A percentile compares a stretch with the other conserved stretches of the same genome.
phyloP scores from a whole-genome alignment of 2,329 filamentous ascomycete genomes.

The Grosmannia huntii region DNA sequence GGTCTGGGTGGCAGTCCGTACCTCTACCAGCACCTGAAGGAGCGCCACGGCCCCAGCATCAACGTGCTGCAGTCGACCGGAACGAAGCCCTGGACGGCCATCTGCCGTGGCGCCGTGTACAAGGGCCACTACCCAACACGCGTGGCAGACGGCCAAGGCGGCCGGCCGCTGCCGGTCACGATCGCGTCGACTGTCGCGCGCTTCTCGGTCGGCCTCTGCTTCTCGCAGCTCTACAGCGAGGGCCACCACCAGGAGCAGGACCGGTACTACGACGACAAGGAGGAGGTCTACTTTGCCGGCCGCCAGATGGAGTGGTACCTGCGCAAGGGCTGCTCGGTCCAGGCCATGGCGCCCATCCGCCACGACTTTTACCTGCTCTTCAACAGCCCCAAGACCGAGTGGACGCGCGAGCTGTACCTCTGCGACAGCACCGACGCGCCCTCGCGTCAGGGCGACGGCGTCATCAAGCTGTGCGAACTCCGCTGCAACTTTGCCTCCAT shows the following conservation, averaged over 20 bases:
- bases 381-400: constrained; percentile 2
- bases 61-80: constrained; percentile 29
- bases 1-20: constrained; percentile 36
- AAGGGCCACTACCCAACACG: constrained; percentile 17
- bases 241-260: constrained; percentile 2
- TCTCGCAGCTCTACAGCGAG: constrained; percentile 3
- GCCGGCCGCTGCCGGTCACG: constrained; percentile 2
- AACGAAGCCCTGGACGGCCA: constrained; percentile 25
- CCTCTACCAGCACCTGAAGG: constrained; percentile 26
- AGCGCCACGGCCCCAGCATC: constrained; percentile 26
- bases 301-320: constrained; percentile 10
- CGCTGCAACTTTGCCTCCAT: constrained; percentile 6
- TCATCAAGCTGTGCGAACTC: constrained; percentile 7
- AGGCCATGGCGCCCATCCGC: constrained; percentile 5
- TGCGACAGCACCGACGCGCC: constrained; percentile 6
- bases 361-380: constrained; percentile 8
- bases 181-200: constrained; percentile 8
- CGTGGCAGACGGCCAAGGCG: background rate
- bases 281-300: constrained; percentile 4
- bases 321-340: constrained; percentile 6
- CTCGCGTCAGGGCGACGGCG: constrained; percentile 2
- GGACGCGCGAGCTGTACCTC: constrained; percentile 7
- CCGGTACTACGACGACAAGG: constrained; percentile 8
- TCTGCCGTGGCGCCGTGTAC: constrained; percentile 38
- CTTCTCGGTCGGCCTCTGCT: constrained; percentile 6